Evolutionary conservation across 345 rosid species (phyloP).

Genomic region (Hibiscus mutabilis): DNA sequence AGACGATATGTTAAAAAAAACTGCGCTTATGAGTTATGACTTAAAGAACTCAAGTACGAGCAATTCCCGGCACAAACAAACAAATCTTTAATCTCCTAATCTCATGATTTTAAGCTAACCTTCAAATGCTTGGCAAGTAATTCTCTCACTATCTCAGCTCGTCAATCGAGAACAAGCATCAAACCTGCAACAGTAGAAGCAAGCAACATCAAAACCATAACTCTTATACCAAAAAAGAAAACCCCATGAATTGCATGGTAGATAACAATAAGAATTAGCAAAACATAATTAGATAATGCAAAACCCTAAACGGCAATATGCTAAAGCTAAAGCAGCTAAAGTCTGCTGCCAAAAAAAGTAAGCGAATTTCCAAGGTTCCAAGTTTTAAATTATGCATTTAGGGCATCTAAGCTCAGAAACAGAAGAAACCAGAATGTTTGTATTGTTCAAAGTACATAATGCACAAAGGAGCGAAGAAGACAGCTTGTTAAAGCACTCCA

Average conservation of each 20-base stretch:
- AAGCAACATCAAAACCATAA: background rate
- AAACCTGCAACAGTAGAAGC: background rate
- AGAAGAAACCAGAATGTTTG: background rate
- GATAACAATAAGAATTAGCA: conserved; percentile 1
- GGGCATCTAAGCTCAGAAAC: background rate
- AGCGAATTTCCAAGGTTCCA: background rate
- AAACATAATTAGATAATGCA: background rate
- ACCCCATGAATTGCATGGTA: background rate
- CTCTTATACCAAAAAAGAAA: background rate
- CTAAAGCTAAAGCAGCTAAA: background rate
- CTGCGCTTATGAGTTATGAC: conserved; percentile 7
- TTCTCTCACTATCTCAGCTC: background rate
- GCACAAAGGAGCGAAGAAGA: background rate
- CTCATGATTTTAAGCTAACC: background rate
- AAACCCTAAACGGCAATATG: background rate
- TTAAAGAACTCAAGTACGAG: background rate
- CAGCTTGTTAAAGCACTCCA: background rate
- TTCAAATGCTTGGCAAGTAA: background rate
- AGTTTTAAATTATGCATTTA: background rate
- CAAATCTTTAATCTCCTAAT: background rate
- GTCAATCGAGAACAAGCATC: background rate
- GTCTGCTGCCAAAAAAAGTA: background rate
- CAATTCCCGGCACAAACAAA: background rate
- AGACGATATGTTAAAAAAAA: background rate
- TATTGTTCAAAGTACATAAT: background rate